phyloP scores from a whole-genome alignment of 192 early-diverging fungal genomes.

The Entophlyctis helioformis region DNA sequence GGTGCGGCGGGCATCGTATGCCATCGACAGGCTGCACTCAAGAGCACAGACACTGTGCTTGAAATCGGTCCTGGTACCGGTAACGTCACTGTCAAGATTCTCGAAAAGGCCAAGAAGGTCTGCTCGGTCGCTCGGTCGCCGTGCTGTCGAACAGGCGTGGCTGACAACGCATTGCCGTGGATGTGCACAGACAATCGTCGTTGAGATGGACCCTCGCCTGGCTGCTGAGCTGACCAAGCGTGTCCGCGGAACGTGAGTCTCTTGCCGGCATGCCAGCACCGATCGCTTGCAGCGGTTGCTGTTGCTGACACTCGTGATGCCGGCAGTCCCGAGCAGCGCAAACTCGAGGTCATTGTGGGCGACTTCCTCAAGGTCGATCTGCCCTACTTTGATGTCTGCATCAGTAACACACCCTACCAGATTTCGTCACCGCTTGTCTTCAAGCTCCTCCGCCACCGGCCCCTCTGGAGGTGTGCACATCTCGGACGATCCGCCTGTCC shows the following conservation, averaged over 20 bases:
- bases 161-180: not conserved
- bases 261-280: too few species aligned
- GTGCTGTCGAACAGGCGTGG: not conserved
- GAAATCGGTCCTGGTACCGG: conserved; percentile 99
- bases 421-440: conserved; percentile 93
- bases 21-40: conserved; percentile 27
- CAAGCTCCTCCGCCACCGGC: conserved; percentile 92
- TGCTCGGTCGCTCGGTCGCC: not conserved
- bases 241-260: conserved; percentile 79
- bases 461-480: conserved; percentile 17
- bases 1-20: not conserved
- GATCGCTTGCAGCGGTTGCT: too few species aligned
- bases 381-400: conserved; percentile 97
- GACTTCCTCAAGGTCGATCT: conserved; percentile 95
- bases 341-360: conserved; percentile 90
- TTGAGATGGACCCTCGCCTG: conserved; percentile 92
- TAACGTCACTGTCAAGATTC: conserved; percentile 90
- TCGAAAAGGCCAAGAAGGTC: conserved; percentile 86
- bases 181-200: conserved; percentile 45
- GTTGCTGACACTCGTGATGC: not conserved
- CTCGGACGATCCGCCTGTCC: too few species aligned
- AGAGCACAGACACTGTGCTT: conserved; percentile 35
- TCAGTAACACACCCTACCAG: conserved; percentile 97
- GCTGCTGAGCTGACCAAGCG: conserved; percentile 95
- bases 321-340: conserved; percentile 57